Evolutionary conservation across 2,329 filamentous ascomycete genomes (phyloP).

Genomic region (Ceratocystis diversiconidia): DNA sequence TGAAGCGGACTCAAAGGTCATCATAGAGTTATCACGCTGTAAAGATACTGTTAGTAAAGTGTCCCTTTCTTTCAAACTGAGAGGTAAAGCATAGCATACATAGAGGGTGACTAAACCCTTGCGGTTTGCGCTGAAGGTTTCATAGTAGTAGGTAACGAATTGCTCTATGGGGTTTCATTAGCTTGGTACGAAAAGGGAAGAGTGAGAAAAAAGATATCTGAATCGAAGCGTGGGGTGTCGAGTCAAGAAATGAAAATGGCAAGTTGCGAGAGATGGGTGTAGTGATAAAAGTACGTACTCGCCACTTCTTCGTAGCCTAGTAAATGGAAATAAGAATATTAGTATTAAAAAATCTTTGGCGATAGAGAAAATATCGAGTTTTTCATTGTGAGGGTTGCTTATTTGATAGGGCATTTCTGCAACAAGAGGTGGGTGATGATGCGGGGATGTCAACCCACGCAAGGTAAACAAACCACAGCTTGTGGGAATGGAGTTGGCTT

Average conservation of each 20-base stretch:
- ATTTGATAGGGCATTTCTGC: neutral
- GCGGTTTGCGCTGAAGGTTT: constrained; percentile 66
- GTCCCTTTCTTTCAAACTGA: neutral
- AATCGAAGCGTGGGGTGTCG: neutral
- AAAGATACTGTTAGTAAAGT: neutral
- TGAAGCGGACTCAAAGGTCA: constrained; percentile 73
- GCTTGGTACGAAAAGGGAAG: neutral
- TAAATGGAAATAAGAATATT: constrained; percentile 13
- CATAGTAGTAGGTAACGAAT: constrained; percentile 86
- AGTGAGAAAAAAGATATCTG: neutral
- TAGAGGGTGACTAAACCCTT: constrained; percentile 55
- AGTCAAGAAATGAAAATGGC: neutral
- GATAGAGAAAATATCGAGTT: too few relatives aligned
- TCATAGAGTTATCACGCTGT: constrained; percentile 72
- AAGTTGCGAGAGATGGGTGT: neutral
- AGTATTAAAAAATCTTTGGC: too few relatives aligned
- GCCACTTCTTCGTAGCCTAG: constrained; percentile 34
- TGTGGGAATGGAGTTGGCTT: constrained; percentile 19
- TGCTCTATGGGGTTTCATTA: constrained; percentile 42
- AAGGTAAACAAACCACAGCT: neutral
- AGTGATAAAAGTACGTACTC: constrained; percentile 27
- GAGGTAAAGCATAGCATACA: constrained; percentile 45
- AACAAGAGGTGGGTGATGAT: neutral
- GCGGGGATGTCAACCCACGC: neutral
- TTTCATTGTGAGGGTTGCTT: neutral